These are phyloP conservation scores for Porcisia hertigi DNA, from an alignment of 208 protist genomes.

Conservation along the genomic window DNA sequence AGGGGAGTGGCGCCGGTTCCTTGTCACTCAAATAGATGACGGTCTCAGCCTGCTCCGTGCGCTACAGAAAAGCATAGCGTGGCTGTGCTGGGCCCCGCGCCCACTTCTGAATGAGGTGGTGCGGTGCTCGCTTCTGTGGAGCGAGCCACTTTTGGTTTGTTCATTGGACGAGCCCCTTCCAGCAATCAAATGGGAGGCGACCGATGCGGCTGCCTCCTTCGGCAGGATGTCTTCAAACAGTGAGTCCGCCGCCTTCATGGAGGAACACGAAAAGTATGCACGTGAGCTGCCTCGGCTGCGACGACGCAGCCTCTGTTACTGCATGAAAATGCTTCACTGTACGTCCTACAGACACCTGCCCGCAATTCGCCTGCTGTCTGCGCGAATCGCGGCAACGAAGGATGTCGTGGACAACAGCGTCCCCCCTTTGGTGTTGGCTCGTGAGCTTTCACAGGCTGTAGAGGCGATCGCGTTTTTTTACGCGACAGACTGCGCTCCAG, in stretches of 20 bases:
- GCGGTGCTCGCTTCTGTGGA: constrained; percentile 32
- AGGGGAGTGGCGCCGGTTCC: constrained; percentile 1
- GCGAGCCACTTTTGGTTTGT: constrained; percentile 3
- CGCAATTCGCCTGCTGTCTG: constrained; percentile 43
- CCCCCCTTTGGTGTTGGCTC: not conserved
- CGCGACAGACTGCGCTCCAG: constrained; percentile 22
- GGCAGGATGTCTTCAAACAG: not conserved
- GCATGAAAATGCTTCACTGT: constrained; percentile 47
- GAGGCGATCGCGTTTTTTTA: constrained; percentile 34
- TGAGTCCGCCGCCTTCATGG: not conserved
- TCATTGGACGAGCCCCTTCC: not conserved
- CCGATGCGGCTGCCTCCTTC: not conserved
- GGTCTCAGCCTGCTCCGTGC: constrained; percentile 14
- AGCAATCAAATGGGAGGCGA: not conserved
- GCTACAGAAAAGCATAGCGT: constrained; percentile 18
- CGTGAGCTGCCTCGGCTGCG: constrained; percentile 32
- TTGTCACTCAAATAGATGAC: constrained; percentile 6
- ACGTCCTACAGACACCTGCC: constrained; percentile 60
- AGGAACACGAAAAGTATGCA: not conserved
- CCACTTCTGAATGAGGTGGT: constrained; percentile 57
- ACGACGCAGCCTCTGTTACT: constrained; percentile 35
- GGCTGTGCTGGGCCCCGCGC: constrained; percentile 45
- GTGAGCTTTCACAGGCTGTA: constrained; percentile 13
- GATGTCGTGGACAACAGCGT: not conserved
- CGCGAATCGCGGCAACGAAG: constrained; percentile 25